A percentile compares a stretch with the other conserved stretches of the same genome.
Evolutionary conservation across 345 rosid genomes (phyloP).

Genomic region (Xanthoceras sorbifolium): DNA sequence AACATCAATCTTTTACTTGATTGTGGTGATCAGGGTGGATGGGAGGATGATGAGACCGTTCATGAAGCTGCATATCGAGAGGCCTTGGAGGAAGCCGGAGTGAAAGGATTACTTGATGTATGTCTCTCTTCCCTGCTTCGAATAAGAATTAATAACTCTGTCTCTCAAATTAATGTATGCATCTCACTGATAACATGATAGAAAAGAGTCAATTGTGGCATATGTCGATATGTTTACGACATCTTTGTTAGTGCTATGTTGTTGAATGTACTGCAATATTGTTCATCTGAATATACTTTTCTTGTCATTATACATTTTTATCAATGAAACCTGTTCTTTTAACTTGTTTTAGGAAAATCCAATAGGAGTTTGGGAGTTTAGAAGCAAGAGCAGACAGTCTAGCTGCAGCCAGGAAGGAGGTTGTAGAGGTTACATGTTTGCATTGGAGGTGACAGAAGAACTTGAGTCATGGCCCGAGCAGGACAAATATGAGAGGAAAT

Average conservation of each 20-base stretch:
- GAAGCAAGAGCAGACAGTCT: slow-evolving; percentile 53
- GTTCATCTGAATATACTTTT: neutral
- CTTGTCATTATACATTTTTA: neutral
- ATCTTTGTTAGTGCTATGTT: neutral
- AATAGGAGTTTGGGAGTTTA: slow-evolving; percentile 58
- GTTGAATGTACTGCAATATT: no score
- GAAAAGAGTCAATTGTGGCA: no score
- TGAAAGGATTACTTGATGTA: slow-evolving; percentile 39
- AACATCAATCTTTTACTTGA: neutral
- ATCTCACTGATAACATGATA: no score
- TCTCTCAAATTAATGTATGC: no score
- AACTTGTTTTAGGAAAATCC: slow-evolving; percentile 31
- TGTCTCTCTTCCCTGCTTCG: slow-evolving; percentile 9
- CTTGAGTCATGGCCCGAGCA: slow-evolving; percentile 51
- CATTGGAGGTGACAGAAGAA: slow-evolving; percentile 53
- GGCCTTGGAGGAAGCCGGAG: slow-evolving; percentile 48
- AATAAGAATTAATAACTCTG: neutral
- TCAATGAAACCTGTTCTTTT: neutral
- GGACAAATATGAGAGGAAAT: slow-evolving; percentile 36
- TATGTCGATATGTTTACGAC: neutral
- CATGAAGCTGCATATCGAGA: slow-evolving; percentile 39
- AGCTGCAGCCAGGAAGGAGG: slow-evolving; percentile 48
- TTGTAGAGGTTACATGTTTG: slow-evolving; percentile 78
- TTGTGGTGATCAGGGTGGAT: slow-evolving; percentile 43
- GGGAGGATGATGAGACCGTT: slow-evolving; percentile 47